phyloP scores from a whole-genome alignment of 495 filamentous ascomycete species.

The Penicillium salamii region DNA sequence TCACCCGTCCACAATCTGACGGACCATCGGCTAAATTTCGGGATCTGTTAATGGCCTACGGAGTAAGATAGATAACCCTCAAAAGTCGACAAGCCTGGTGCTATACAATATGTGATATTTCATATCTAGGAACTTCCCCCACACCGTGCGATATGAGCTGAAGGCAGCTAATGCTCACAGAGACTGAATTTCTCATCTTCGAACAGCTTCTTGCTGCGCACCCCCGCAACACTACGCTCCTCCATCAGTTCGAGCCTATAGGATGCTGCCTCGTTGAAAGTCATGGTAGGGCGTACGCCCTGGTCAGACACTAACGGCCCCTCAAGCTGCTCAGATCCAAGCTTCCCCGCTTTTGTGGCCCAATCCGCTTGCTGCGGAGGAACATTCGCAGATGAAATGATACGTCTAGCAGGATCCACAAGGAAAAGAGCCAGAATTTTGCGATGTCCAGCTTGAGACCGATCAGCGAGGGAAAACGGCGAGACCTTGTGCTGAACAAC shows the following conservation, averaged over 20 bases:
- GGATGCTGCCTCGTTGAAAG: conserved; percentile 40
- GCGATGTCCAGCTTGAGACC: conserved; percentile 49
- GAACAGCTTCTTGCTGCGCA: conserved; percentile 15
- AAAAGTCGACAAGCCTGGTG: no score
- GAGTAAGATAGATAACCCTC: no score
- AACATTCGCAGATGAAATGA: conserved; percentile 55
- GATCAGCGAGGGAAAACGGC: conserved; percentile 47
- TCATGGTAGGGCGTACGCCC: conserved; percentile 31
- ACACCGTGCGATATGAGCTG: no score
- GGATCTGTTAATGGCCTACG: no score
- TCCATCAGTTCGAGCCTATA: conserved; percentile 48
- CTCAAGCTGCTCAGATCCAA: no score
- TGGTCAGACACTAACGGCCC: no score
- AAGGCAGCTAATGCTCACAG: conserved; percentile 27
- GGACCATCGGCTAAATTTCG: no score
- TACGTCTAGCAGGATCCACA: conserved; percentile 49
- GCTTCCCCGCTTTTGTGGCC: conserved; percentile 15
- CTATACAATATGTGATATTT: no score
- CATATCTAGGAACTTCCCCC: no score
- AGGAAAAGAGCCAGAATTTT: conserved; percentile 57
- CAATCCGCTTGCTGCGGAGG: conserved; percentile 51
- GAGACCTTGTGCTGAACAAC: conserved; percentile 51
- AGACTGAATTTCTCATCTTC: conserved; percentile 17
- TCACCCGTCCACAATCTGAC: no score
- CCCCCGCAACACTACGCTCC: conserved; percentile 30